Percentiles rank a stretch among this genome's conserved stretches.
Evolutionary conservation across 352 stramenopile species (phyloP).

Genomic region (Pythium oligandrum): DNA sequence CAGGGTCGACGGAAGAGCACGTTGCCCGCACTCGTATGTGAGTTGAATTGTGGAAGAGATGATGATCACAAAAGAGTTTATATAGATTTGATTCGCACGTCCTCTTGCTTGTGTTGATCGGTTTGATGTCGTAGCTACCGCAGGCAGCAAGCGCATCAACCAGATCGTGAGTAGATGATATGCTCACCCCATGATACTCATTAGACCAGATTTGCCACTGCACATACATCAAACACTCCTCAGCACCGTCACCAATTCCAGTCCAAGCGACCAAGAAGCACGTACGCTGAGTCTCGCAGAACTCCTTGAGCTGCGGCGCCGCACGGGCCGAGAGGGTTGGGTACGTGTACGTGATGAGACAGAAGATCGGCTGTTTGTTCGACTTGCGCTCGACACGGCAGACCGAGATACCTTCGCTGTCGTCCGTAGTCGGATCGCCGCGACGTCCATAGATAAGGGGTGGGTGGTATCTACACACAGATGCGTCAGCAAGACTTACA

Average conservation of each 20-base stretch:
- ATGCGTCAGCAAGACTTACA: neutral
- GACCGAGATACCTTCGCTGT: slow-evolving; percentile 68
- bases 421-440: slow-evolving; percentile 53
- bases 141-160: no score
- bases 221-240: no score
- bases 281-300: slow-evolving; percentile 55
- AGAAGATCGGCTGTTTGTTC: slow-evolving; percentile 39
- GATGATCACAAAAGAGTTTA: no score
- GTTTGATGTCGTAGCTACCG: no score
- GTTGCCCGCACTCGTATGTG: no score
- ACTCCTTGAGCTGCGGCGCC: slow-evolving; percentile 73
- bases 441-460: slow-evolving; percentile 72
- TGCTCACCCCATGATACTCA: no score
- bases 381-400: slow-evolving; percentile 52
- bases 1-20: neutral
- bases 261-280: neutral
- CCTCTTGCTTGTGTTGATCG: no score
- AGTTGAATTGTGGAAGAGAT: no score
- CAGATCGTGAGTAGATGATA: no score
- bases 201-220: no score
- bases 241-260: no score
- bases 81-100: no score
- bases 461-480: slow-evolving; percentile 56
- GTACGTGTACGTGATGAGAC: slow-evolving; percentile 79
- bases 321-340: slow-evolving; percentile 72